These are phyloP conservation scores for Kwoniella shivajii DNA, from an alignment of 1,284 basidiomycete species.

Conservation along the genomic window DNA sequence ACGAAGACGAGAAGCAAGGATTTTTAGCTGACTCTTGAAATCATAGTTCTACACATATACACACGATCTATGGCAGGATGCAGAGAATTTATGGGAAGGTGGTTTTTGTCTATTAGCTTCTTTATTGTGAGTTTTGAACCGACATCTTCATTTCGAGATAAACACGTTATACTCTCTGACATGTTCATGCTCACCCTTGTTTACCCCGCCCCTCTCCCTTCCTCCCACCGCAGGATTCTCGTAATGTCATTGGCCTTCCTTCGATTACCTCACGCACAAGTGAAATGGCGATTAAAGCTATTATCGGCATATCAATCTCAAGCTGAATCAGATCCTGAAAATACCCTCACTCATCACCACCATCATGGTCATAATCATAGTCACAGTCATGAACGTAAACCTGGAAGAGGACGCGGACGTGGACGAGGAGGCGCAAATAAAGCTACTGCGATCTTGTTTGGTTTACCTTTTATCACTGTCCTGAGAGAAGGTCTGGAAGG, in stretches of 20 bases:
- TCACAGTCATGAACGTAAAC: constrained; percentile 4
- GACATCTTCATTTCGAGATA: not conserved
- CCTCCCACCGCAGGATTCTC: constrained; percentile 37
- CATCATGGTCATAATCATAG: constrained; percentile 15
- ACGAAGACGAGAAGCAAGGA: too few relatives aligned
- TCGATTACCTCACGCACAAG: constrained; percentile 73
- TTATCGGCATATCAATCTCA: constrained; percentile 67
- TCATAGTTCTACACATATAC: constrained; percentile 56
- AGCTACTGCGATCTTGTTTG: constrained; percentile 65
- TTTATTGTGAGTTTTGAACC: constrained; percentile 31
- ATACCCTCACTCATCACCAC: too few relatives aligned
- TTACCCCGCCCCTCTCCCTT: too few relatives aligned
- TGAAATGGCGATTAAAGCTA: constrained; percentile 85
- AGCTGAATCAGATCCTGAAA: constrained; percentile 6
- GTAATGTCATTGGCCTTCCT: constrained; percentile 75
- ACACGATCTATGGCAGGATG: constrained; percentile 60
- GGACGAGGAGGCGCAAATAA: too few relatives aligned
- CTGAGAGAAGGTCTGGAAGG: constrained; percentile 88
- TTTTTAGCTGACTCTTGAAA: too few relatives aligned
- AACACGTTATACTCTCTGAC: not conserved
- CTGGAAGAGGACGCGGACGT: constrained; percentile 12
- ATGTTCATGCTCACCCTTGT: not conserved
- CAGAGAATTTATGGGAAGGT: constrained; percentile 67
- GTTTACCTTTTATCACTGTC: constrained; percentile 82
- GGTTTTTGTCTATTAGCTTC: constrained; percentile 74